These are phyloP conservation scores for Coemansia sp. DNA, from an alignment of 192 early-diverging fungal species.

Conservation along the genomic window DNA sequence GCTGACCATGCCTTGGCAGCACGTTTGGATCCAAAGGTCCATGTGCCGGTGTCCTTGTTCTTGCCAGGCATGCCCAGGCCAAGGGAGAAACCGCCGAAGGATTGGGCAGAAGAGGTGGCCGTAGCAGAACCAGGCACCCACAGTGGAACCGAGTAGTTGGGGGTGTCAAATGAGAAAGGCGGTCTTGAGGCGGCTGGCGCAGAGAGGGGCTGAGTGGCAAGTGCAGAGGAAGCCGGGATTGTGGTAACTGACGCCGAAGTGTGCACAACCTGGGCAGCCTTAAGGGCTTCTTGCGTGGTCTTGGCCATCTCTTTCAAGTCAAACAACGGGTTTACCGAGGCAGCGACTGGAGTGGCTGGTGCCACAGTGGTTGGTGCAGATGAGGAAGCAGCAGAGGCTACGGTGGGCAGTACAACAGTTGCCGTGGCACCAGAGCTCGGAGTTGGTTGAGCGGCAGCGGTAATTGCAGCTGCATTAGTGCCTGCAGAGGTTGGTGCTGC, in stretches of 20 bases:
- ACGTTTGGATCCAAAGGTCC: background rate
- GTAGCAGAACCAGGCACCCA: too few relatives aligned
- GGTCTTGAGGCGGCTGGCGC: background rate
- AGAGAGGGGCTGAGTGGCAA: too few relatives aligned
- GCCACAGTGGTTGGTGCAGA: too few relatives aligned
- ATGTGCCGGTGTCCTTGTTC: background rate
- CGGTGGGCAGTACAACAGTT: background rate
- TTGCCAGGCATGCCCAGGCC: too few relatives aligned
- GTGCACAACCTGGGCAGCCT: background rate
- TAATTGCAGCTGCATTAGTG: background rate
- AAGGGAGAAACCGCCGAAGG: too few relatives aligned
- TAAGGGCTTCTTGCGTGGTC: background rate
- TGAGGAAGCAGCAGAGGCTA: too few relatives aligned
- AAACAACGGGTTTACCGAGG: background rate
- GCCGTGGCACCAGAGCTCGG: background rate
- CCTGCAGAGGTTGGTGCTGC: background rate
- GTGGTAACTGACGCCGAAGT: background rate
- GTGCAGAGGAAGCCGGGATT: background rate
- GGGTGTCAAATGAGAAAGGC: background rate
- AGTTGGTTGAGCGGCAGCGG: background rate
- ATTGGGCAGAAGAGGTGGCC: too few relatives aligned
- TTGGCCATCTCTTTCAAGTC: background rate
- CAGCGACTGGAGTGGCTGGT: too few relatives aligned
- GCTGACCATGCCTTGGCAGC: background rate
- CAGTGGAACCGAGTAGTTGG: background rate